These are phyloP conservation scores for Mychonastes homosphaera DNA, from an alignment of 139 green algal genomes.

Conservation along the genomic window DNA sequence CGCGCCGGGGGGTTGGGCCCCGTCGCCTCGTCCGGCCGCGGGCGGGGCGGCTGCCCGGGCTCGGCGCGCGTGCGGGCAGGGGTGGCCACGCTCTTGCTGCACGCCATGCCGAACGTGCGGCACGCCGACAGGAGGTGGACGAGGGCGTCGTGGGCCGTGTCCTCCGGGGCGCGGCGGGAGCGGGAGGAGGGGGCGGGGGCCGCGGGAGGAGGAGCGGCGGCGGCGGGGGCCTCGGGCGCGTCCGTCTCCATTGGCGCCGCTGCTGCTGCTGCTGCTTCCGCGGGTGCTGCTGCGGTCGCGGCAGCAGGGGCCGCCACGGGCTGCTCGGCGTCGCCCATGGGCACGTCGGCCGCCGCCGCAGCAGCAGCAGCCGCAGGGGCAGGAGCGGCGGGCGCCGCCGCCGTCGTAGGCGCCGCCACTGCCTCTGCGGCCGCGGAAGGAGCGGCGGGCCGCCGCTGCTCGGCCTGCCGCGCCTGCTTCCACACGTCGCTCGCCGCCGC, in stretches of 20 bases:
- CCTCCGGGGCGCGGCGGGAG: constrained; percentile 43
- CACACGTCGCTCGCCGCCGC: constrained; percentile 43
- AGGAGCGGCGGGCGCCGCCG: background rate
- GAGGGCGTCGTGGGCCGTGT: constrained; percentile 60
- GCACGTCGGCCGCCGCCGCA: background rate
- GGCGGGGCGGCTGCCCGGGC: background rate
- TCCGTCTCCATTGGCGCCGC: background rate
- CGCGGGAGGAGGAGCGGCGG: background rate
- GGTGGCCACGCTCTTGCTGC: constrained; percentile 72
- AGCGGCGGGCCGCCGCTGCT: constrained; percentile 11
- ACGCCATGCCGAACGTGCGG: constrained; percentile 53
- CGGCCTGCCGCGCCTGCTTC: constrained; percentile 23
- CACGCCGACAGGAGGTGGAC: constrained; percentile 51
- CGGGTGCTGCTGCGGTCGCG: background rate
- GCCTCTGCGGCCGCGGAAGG: background rate
- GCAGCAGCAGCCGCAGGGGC: background rate
- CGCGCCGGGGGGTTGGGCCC: constrained; percentile 41
- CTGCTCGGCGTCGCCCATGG: background rate
- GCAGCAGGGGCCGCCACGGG: background rate
- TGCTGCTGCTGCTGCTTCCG: background rate
- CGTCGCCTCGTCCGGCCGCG: constrained; percentile 8
- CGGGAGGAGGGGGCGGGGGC: constrained; percentile 2
- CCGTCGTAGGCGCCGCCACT: background rate
- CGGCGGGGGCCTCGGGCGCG: background rate
- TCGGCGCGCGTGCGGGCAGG: constrained; percentile 52